Conservation (phyloP, 2,329 filamentous ascomycete species). For the Trichoderma sp. region DNA sequence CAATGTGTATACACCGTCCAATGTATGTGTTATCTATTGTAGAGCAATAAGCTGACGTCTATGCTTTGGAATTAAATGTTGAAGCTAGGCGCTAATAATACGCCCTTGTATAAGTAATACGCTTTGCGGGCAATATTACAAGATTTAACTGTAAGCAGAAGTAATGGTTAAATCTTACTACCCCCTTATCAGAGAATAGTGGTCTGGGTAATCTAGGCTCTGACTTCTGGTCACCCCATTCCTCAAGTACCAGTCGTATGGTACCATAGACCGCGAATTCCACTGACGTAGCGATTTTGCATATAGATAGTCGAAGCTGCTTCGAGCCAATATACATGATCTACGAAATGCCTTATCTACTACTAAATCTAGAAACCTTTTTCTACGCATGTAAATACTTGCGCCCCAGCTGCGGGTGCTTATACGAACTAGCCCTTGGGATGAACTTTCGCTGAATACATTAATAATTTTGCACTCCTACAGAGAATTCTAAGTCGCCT, state of each 20-base stretch:
- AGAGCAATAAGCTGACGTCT: neutral
- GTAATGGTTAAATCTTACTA: neutral
- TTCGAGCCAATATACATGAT: neutral
- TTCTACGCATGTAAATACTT: too few relatives aligned
- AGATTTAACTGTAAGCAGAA: neutral
- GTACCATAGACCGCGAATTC: neutral
- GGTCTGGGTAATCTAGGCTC: neutral
- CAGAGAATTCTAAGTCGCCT: too few relatives aligned
- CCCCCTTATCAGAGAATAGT: neutral
- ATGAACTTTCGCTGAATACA: too few relatives aligned
- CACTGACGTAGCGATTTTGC: neutral
- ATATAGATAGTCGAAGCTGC: neutral
- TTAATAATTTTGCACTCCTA: too few relatives aligned
- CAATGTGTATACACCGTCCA: neutral
- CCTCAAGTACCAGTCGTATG: neutral
- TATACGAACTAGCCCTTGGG: too few relatives aligned
- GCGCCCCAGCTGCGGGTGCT: too few relatives aligned
- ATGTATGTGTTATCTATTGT: neutral
- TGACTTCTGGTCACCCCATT: neutral
- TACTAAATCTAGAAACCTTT: too few relatives aligned
- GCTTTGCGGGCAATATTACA: neutral
- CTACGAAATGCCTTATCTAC: too few relatives aligned
- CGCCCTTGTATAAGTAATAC: neutral
- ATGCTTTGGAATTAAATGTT: neutral
- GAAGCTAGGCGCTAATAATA: neutral